Percentiles rank a stretch among this genome's conserved stretches.
Conservation (phyloP, 176 grass and related monocot genomes). For the Elaeis guineensis region DNA sequence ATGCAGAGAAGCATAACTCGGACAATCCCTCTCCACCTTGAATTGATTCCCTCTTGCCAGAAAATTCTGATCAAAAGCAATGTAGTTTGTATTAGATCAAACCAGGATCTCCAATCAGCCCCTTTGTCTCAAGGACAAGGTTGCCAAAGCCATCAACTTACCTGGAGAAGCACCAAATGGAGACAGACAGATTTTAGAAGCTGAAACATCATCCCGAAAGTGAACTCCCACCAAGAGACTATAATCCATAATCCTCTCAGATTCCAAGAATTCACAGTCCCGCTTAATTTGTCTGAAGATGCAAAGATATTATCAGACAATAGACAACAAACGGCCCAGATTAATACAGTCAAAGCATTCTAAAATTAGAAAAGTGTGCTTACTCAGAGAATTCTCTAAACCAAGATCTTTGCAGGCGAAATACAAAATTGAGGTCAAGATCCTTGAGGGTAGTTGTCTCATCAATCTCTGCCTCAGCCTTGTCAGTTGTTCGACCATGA, state of each 20-base stretch:
- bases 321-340: background rate
- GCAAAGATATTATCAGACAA: constrained; percentile 4
- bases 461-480: constrained; percentile 86
- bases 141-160: background rate
- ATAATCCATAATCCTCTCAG: constrained; percentile 90
- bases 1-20: too few species aligned
- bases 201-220: constrained; percentile 39
- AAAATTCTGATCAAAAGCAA: constrained; percentile 3
- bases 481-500: constrained; percentile 74
- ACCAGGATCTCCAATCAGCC: too few species aligned
- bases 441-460: constrained; percentile 97
- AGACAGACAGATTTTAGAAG: background rate
- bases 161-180: constrained; percentile 5
- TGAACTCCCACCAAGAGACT: constrained; percentile 92
- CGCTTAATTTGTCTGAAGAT: constrained; percentile 54
- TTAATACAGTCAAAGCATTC: background rate
- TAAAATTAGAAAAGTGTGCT: constrained; percentile 21
- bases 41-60: too few species aligned
- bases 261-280: constrained; percentile 87
- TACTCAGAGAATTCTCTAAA: constrained; percentile 71
- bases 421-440: constrained; percentile 88
- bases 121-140: too few species aligned
- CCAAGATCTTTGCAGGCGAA: constrained; percentile 67
- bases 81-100: too few species aligned
- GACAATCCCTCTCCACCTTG: too few species aligned